Percentiles rank a stretch among this genome's conserved stretches.
Evolutionary conservation across 1,139 yeast genomes (phyloP).

Genomic region (Yamadazyma trypodendri): DNA sequence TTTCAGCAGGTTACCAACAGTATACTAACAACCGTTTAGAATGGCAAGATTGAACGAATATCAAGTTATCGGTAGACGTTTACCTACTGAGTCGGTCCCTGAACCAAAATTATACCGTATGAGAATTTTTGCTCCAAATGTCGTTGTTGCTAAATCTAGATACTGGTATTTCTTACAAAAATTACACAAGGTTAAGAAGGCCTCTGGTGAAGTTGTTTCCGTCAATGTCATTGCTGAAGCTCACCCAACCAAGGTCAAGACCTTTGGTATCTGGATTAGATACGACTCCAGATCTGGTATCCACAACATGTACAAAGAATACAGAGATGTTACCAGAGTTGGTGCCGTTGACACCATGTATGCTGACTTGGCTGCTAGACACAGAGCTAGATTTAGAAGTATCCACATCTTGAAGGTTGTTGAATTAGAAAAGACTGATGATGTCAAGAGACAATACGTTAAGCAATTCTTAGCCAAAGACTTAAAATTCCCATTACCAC

Average conservation of each 20-base stretch:
- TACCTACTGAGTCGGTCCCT: constrained; percentile 98
- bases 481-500: constrained; percentile 99
- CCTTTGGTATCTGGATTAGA: constrained; percentile 99
- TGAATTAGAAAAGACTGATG: constrained; percentile 96
- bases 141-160: constrained; percentile 99
- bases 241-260: constrained; percentile 99
- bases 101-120: constrained; percentile 99
- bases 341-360: constrained; percentile 98
- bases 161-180: constrained; percentile 99
- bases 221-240: constrained; percentile 89
- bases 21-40: constrained; percentile 16
- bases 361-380: constrained; percentile 99
- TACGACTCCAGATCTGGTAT: constrained; percentile 99
- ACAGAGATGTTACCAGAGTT: constrained; percentile 99
- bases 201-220: constrained; percentile 98
- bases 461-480: constrained; percentile 95
- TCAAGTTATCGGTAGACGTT: constrained; percentile 99
- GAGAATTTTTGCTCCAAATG: constrained; percentile 99
- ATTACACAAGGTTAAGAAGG: constrained; percentile 99
- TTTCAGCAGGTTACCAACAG: too few species aligned
- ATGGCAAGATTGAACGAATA: constrained; percentile 97
- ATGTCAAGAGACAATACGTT: constrained; percentile 99
- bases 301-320: constrained; percentile 99
- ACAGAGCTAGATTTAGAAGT: constrained; percentile 99
- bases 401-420: constrained; percentile 98